Base-by-base conservation (phyloP, 768 basidiomycete genomes). In the Pilatotrama ljubarskyi region DNA sequence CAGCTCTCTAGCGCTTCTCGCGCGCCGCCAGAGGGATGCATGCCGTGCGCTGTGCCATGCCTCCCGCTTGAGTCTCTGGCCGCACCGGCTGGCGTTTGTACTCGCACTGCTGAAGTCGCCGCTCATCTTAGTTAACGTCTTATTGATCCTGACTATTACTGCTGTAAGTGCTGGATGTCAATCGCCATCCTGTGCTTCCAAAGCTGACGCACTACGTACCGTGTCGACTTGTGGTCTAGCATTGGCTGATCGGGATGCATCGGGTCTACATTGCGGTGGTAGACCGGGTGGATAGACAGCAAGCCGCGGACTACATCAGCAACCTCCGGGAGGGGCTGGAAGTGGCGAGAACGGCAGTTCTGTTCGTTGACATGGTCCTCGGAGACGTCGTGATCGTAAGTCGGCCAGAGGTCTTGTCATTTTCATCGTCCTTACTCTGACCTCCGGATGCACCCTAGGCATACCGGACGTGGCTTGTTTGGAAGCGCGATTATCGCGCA, bases 331-430 rank as follows among this genome's bases (percentile, higher is more conserved):
- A 54, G 24, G n/a, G 26, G 10, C 25, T 43, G 15, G 53, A 54
- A 18, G 17, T 54, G 10, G 53, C 37, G 4, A 43, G 42, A 18
- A 44, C 32, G 14, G 41, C 53, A 4, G 11, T 54, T n/a, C 15
- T 54, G n/a, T 54, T 54, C 18, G 18, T 54, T 10, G 53, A 56
- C 24, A 49, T 56, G 46, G 25, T 56, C 2, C 8, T 49, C 3
- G 55, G 46, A 14, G 55, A 56, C n/a, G 10, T 40, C 24, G 25
- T 56, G 2, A 56, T 56, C 4, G 55, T 56, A n/a, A 17, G 55
- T 56, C 25, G n/a, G 18, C 14, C 20, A 35, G 14, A 14, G 10
- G 8, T 5, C 24, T 35, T 13, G 3, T 2, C 5, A 6, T 20
- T 18, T 14, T 3, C 5, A n/a, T 14, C 4, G 10, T 20, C 11